Conservation (phyloP, 2,329 filamentous ascomycete genomes). For the Lasiodiplodia sp. region DNA sequence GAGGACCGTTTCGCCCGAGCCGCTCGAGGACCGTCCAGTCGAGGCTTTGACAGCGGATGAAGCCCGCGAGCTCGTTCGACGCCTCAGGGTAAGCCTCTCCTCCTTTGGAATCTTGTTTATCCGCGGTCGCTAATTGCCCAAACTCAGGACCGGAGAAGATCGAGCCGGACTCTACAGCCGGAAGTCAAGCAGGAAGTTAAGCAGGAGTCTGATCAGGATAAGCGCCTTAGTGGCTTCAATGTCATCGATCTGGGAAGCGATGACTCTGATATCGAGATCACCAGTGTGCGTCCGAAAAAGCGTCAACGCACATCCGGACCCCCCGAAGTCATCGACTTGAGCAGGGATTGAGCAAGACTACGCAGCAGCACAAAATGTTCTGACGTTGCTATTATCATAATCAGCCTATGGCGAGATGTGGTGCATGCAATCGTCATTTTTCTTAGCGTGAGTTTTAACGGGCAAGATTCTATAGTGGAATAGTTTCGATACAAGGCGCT, state of each 20-base stretch:
- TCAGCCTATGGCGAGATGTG: background rate
- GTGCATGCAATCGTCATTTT: too few relatives aligned
- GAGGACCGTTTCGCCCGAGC: constrained; percentile 39
- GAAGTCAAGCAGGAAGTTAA: background rate
- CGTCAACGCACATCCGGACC: background rate
- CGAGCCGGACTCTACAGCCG: background rate
- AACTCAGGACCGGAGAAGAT: background rate
- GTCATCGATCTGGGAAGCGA: background rate
- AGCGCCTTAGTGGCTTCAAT: too few relatives aligned
- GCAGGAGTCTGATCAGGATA: background rate
- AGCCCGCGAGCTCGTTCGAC: constrained; percentile 35
- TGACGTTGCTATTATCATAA: too few relatives aligned
- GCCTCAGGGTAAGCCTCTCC: constrained; percentile 33
- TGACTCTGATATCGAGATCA: background rate
- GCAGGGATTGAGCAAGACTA: background rate
- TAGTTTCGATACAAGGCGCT: too few relatives aligned
- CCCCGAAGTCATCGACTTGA: background rate
- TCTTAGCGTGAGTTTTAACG: too few relatives aligned
- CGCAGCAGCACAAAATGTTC: too few relatives aligned
- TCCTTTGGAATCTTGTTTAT: too few relatives aligned
- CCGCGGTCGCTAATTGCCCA: background rate
- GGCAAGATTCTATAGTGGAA: too few relatives aligned
- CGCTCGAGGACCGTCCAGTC: constrained; percentile 35
- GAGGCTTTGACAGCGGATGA: constrained; percentile 38
- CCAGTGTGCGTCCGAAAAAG: background rate